Conservation (phyloP, 2,329 filamentous ascomycete genomes). For the Boeremia exigua region DNA sequence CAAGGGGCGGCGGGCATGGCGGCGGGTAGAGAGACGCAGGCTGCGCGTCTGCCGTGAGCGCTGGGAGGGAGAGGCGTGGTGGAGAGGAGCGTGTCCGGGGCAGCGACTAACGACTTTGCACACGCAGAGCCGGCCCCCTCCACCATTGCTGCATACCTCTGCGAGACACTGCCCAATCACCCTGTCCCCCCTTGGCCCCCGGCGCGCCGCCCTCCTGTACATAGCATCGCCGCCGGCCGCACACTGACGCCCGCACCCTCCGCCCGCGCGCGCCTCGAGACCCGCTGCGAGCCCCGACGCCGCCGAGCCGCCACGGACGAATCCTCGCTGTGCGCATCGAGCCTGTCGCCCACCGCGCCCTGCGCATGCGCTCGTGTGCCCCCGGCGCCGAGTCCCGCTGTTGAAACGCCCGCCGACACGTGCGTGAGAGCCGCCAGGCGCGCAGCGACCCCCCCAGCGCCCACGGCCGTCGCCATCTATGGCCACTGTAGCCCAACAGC, state of each 20-base stretch:
- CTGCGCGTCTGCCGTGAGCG: background rate
- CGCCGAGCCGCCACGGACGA: conserved; percentile 35
- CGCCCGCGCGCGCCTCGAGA: background rate
- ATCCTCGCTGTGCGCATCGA: conserved; percentile 24
- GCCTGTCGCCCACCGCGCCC: conserved; percentile 16
- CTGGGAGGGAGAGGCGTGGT: background rate
- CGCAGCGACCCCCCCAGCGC: conserved; percentile 21
- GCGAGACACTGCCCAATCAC: conserved; percentile 11
- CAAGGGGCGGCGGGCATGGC: background rate
- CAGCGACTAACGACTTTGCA: conserved; percentile 8
- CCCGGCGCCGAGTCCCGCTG: background rate
- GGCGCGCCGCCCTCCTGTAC: background rate
- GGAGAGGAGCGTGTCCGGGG: conserved; percentile 1
- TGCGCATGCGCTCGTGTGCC: conserved; percentile 23
- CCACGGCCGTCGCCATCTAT: conserved; percentile 33
- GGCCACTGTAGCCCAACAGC: conserved; percentile 47
- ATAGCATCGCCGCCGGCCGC: background rate
- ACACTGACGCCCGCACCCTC: background rate
- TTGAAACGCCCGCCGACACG: background rate
- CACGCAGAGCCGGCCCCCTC: conserved; percentile 9
- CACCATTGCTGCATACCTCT: conserved; percentile 1
- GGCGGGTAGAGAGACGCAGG: background rate
- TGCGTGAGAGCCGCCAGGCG: conserved; percentile 15
- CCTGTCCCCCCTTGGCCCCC: background rate
- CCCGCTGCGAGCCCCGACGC: conserved; percentile 16